These are phyloP conservation scores for Eutrema heterophyllum DNA, from an alignment of 345 rosid genomes.

Conservation along the genomic window DNA sequence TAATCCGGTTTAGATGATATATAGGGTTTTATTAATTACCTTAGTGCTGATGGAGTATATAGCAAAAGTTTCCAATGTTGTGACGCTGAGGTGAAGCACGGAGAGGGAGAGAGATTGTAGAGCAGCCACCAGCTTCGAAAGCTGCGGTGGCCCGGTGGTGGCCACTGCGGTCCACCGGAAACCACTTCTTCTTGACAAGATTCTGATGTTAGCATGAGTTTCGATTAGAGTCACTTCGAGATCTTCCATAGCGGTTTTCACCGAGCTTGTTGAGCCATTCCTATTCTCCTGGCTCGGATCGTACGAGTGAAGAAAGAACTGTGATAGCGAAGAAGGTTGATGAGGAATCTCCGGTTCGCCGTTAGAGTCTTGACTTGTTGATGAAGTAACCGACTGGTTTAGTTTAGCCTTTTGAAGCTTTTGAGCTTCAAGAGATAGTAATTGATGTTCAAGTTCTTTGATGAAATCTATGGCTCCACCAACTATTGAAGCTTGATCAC, in stretches of 20 bases:
- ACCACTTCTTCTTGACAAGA: constrained; percentile 49
- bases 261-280: constrained; percentile 36
- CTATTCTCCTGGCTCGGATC: constrained; percentile 49
- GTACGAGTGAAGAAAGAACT: constrained; percentile 50
- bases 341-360: constrained; percentile 12
- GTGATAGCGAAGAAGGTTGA: constrained; percentile 34
- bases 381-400: constrained; percentile 21
- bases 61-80: constrained; percentile 47
- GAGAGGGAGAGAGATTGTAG: constrained; percentile 62
- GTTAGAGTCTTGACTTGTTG: constrained; percentile 26
- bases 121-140: constrained; percentile 55
- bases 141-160: constrained; percentile 29
- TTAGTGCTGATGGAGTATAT: constrained; percentile 78
- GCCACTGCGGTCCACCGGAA: constrained; percentile 25
- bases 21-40: constrained; percentile 36
- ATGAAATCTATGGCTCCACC: constrained; percentile 91
- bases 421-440: constrained; percentile 63
- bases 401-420: constrained; percentile 34
- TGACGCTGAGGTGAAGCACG: constrained; percentile 71
- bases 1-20: not conserved
- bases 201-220: constrained; percentile 81
- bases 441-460: constrained; percentile 74
- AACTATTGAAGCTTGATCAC: constrained; percentile 92
- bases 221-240: constrained; percentile 79
- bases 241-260: constrained; percentile 51